Evolutionary conservation across 1,139 yeast genomes (phyloP).

Genomic region (Yamadazyma conglobata): DNA sequence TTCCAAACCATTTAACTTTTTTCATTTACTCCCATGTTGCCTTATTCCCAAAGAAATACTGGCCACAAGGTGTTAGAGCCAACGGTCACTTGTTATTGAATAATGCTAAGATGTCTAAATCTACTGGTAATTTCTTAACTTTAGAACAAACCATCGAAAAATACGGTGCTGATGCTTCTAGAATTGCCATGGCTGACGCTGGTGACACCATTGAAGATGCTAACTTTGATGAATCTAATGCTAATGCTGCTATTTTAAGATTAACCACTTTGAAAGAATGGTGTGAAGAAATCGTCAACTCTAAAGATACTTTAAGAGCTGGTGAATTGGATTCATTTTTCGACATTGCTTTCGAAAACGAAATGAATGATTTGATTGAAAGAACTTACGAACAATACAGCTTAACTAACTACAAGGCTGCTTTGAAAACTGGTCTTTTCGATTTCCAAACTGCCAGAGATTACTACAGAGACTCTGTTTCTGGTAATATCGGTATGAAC

Average conservation of each 20-base stretch:
- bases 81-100: slow-evolving; percentile 95
- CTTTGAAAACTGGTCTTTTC: slow-evolving; percentile 85
- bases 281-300: slow-evolving; percentile 72
- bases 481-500: slow-evolving; percentile 68
- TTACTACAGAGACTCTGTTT: slow-evolving; percentile 83
- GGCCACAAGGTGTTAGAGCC: slow-evolving; percentile 95
- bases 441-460: slow-evolving; percentile 96
- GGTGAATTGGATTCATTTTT: slow-evolving; percentile 69
- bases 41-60: slow-evolving; percentile 79
- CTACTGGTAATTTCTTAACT: slow-evolving; percentile 96
- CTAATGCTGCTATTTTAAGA: slow-evolving; percentile 96
- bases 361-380: slow-evolving; percentile 79
- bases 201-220: slow-evolving; percentile 99
- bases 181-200: slow-evolving; percentile 97
- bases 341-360: slow-evolving; percentile 89
- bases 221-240: slow-evolving; percentile 93
- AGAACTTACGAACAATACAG: slow-evolving; percentile 68
- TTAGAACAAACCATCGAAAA: slow-evolving; percentile 78
- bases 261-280: slow-evolving; percentile 90
- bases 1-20: slow-evolving; percentile 96
- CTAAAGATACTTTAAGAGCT: slow-evolving; percentile 56
- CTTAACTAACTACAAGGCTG: slow-evolving; percentile 78
- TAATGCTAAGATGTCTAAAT: slow-evolving; percentile 96
- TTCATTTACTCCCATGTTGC: slow-evolving; percentile 93
- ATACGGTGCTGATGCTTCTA: slow-evolving; percentile 96